These are phyloP conservation scores for Delonix regia DNA, from an alignment of 306 rosid species.

Conservation along the genomic window DNA sequence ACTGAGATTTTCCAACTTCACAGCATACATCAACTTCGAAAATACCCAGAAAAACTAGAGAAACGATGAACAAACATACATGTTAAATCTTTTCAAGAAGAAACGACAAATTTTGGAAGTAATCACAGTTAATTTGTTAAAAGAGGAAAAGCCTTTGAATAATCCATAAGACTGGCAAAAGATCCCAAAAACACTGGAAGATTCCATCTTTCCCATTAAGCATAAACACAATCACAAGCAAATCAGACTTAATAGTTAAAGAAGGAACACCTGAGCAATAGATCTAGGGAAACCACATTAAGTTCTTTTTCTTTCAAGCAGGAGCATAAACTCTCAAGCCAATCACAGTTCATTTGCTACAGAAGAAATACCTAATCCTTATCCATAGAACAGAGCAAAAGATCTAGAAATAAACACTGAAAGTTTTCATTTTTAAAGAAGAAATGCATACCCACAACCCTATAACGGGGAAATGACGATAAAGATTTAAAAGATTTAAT, in stretches of 20 bases:
- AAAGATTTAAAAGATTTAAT: no score
- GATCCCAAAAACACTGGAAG: neutral
- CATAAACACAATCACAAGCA: neutral
- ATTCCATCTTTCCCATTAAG: neutral
- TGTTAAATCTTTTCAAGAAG: neutral
- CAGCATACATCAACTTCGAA: neutral
- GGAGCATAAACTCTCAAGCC: neutral
- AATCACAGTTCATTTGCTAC: neutral
- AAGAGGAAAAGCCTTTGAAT: no score
- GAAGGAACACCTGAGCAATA: neutral
- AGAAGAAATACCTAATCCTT: neutral
- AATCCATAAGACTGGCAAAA: no score
- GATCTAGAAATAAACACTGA: neutral
- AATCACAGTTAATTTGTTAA: conserved; percentile 45
- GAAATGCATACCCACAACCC: neutral
- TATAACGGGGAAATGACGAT: neutral
- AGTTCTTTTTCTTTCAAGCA: neutral
- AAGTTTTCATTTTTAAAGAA: neutral
- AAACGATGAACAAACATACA: no score
- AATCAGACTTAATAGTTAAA: neutral
- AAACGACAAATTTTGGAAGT: conserved; percentile 48
- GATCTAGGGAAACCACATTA: neutral
- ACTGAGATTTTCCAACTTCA: no score
- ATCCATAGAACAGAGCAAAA: neutral
- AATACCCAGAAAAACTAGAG: no score